Base-by-base conservation (phyloP, 768 basidiomycete genomes). In the Artomyces pyxidatus region DNA sequence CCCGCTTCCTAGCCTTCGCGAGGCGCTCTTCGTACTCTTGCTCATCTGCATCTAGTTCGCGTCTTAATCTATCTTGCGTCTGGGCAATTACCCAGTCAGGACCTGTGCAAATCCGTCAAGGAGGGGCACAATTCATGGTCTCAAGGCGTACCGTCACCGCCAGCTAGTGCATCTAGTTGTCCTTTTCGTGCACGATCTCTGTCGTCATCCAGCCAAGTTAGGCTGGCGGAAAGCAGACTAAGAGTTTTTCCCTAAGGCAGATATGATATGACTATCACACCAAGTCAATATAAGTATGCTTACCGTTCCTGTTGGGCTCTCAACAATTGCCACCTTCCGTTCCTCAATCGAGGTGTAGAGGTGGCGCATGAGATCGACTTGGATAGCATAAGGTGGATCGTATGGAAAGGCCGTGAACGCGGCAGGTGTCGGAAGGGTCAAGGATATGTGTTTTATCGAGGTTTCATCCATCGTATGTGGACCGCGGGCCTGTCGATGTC, bases 221-320 rank as follows among this genome's bases (percentile, higher is more conserved):
- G 64, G 8, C 84, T 72, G 3, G 87, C 75, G 54, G 83, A 88
- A 23, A 94, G 71, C 14, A 94, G 70, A 59, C 82, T 88, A 28
- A 92, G 66, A 0, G 91, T 92, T 65, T 95, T 95, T 23, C 91
- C 91, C 90, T 93, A 59, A 2, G 16, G 14, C 9, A 19, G 6
- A 3, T 11, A 44, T n/a, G n/a, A n/a, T n/a, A 23, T 9, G 17
- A 30, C 2, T 17, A 14, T 43, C 11, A 49, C 10, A 1, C 22
- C 35, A 4, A 25, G 48, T 12, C 23, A 37, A 32, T 4, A 35
- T 7, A 10, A 21, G 44, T 10, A 29, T 37, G 59, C 77, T 63
- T 50, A 89, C 90, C 22, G 90, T 93, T 58, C 90, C 91, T 0
- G 91, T 93, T 0, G 91, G 91, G 56, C 85, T 88, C 64, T 93